Base-by-base conservation (phyloP, 2,329 filamentous ascomycete species). In the Ilyonectria robusta region DNA sequence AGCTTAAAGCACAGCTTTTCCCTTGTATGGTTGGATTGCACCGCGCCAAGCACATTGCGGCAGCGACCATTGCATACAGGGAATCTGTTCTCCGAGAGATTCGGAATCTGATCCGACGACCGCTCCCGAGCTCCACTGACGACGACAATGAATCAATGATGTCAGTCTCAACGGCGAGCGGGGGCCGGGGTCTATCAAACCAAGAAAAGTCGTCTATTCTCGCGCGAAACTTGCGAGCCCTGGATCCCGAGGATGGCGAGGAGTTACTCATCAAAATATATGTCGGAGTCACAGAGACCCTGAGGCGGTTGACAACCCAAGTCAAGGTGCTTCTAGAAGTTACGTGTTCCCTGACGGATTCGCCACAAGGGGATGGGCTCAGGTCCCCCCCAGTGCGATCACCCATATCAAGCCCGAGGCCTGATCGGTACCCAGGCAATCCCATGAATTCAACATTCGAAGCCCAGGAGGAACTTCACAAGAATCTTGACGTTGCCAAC, bases 251-350 rank as follows among this genome's bases (percentile, higher is more conserved):
- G 63, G 94, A 97, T 80, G 94, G 94, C 0, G 95, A 98, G 80
- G 89, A 91, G 7, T 88, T 98, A 73, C 87, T 98, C 15, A 85
- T 90, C 33, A 93, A 90, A 64, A 92, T 97, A 17, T 99, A 98
- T 76, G 92, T 94, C 19, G 91, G 93, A 37, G 92, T 98, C 9
- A 92, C 95, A 4, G 96, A 99, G 82, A 93, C 93, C 4, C 80
- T 99, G 54, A 88, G 96, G 63, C 88, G 96, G 75, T 84, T 98
- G 8, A 94, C 94, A 19, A 95, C 94, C 0, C 95, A 98, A 78
- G 93, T 96, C 62, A 99, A 99, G 79, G 91, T 98, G 10, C 82
- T 99, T n/a, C 86, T 99, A 10, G 96, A 99, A 79, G 93, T 97
- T 21, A 96, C 95, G 1, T 97, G 94, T 78, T 91, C 89, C 13